A percentile compares a stretch with the other conserved stretches of the same genome.
Conservation (phyloP, 257 asterid species). For the Marsdenia floribunda region DNA sequence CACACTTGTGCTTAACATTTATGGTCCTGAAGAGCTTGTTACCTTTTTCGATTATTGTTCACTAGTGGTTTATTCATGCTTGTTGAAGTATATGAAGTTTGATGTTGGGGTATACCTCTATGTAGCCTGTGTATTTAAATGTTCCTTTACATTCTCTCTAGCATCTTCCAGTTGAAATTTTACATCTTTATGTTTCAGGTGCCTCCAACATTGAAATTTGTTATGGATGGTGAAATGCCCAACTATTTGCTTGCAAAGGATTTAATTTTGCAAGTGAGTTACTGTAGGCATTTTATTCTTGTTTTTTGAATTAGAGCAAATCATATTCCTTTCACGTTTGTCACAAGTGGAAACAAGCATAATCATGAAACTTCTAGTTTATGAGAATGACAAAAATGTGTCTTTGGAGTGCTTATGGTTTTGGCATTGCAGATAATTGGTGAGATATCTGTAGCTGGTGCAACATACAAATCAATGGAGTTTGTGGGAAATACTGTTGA, state of each 20-base stretch:
- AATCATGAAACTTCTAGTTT: neutral
- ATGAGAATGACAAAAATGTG: neutral
- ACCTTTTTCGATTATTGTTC: neutral
- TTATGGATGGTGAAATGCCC: constrained; percentile 96
- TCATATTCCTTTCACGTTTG: neutral
- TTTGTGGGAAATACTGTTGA: constrained; percentile 90
- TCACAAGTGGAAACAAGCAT: neutral
- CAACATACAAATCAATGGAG: constrained; percentile 97
- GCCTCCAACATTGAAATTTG: constrained; percentile 95
- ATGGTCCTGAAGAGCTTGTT: neutral
- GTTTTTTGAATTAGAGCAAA: neutral
- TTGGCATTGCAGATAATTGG: constrained; percentile 71
- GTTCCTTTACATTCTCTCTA: neutral
- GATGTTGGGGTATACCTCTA: neutral
- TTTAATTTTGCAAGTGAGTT: constrained; percentile 88
- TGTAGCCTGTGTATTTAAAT: neutral
- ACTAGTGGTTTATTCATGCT: neutral
- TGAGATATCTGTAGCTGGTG: constrained; percentile 97
- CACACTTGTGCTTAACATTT: neutral
- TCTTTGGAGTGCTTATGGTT: constrained; percentile 10
- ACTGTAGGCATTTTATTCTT: neutral
- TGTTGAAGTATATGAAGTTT: neutral
- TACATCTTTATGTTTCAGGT: constrained; percentile 46
- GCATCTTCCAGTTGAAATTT: constrained; percentile 4
- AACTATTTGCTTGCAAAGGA: constrained; percentile 90